Conservation (phyloP, 2,329 filamentous ascomycete species). For the Ciborinia camelliae region DNA sequence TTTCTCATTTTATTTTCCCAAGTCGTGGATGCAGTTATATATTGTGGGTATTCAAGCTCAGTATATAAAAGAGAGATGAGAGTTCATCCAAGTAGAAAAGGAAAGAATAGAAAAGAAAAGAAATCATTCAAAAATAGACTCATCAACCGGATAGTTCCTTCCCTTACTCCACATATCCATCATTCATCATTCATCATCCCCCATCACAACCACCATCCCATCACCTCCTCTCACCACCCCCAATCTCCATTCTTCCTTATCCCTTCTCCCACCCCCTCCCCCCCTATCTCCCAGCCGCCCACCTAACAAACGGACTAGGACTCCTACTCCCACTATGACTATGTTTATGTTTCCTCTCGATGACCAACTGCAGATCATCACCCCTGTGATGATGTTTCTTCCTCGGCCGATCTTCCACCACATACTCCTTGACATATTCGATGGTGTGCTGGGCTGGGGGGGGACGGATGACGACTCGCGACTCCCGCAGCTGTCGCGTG, state of each 20-base stretch:
- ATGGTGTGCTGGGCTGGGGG: conserved; percentile 15
- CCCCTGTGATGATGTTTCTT: conserved; percentile 28
- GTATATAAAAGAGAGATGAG: conserved; percentile 1
- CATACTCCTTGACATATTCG: conserved; percentile 34
- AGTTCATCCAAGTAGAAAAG: not conserved
- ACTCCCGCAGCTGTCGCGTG: conserved; percentile 52
- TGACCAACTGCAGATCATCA: conserved; percentile 17
- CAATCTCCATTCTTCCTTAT: not conserved
- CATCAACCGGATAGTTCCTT: not conserved
- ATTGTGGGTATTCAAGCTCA: conserved; percentile 13
- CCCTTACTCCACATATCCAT: not conserved
- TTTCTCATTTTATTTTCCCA: too few relatives aligned
- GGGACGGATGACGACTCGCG: conserved; percentile 26
- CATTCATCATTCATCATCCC: not conserved
- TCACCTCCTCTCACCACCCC: not conserved
- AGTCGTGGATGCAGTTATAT: not conserved
- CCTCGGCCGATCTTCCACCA: conserved; percentile 33
- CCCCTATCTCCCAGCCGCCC: conserved; percentile 14
- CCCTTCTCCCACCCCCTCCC: not conserved
- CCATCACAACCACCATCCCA: not conserved
- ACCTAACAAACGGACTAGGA: conserved; percentile 17
- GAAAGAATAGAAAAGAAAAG: not conserved
- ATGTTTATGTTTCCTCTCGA: conserved; percentile 18
- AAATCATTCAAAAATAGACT: too few relatives aligned
- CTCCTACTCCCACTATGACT: conserved; percentile 3